Evolutionary conservation across 345 rosid genomes (phyloP).

Genomic region (Brassica nigra): DNA sequence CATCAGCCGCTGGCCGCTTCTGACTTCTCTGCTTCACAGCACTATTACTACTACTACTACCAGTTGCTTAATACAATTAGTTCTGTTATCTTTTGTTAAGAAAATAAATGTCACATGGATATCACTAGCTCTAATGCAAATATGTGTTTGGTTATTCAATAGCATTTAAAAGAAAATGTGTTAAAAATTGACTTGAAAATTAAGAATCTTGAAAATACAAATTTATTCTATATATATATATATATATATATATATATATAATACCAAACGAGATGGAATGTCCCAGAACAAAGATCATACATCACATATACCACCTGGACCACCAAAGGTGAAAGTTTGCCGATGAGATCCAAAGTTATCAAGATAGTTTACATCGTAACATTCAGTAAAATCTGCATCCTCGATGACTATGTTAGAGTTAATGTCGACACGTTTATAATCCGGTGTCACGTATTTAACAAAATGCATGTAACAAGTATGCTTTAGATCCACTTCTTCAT

Average conservation of each 20-base stretch:
- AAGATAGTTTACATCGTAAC: conserved; percentile 1
- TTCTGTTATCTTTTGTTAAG: neutral
- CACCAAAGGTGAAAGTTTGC: conserved; percentile 6
- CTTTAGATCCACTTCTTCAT: neutral
- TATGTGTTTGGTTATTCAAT: neutral
- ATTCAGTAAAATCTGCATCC: neutral
- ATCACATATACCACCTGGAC: conserved; percentile 18
- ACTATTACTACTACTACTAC: conserved; percentile 39
- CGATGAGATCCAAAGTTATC: neutral
- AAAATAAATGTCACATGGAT: neutral
- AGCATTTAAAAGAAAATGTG: neutral
- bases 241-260: neutral
- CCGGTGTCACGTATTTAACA: neutral
- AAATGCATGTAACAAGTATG: conserved; percentile 21
- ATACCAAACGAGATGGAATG: neutral
- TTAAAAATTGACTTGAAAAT: neutral
- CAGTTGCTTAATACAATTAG: neutral
- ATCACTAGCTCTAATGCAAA: neutral
- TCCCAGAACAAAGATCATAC: neutral
- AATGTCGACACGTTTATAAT: neutral
- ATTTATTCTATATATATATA: neutral
- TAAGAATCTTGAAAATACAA: neutral
- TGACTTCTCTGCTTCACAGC: conserved; percentile 41
- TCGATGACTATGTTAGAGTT: neutral
- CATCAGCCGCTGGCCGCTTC: conserved; percentile 87